Percentiles rank a stretch among this genome's conserved stretches.
Conservation (phyloP, 2,329 filamentous ascomycete genomes). For the Alternaria triticimaculans region DNA sequence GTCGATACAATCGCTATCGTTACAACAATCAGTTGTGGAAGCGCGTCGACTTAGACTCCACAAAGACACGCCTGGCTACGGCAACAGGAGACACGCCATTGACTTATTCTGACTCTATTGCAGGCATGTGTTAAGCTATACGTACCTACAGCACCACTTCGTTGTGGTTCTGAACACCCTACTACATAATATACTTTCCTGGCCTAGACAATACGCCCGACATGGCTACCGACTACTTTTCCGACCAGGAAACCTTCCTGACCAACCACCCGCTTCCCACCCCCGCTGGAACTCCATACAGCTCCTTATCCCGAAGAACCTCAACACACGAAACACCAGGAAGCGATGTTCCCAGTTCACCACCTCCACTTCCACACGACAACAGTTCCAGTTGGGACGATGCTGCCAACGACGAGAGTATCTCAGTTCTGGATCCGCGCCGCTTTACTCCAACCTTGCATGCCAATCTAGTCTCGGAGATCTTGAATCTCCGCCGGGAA, state of each 20-base stretch:
- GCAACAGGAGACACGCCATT: not conserved
- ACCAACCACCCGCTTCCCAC: conserved; percentile 66
- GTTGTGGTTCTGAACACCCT: conserved; percentile 32
- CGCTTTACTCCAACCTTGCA: conserved; percentile 95
- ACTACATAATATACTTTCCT: not conserved
- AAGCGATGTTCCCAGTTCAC: conserved; percentile 71
- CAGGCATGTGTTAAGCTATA: conserved; percentile 39
- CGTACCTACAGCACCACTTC: conserved; percentile 32
- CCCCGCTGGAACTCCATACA: conserved; percentile 74
- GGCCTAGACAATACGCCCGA: not conserved
- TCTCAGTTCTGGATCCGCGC: conserved; percentile 82
- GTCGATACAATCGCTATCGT: not conserved
- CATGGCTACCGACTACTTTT: conserved; percentile 56
- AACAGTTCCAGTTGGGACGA: conserved; percentile 59
- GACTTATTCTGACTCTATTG: conserved; percentile 12
- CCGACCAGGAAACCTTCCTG: conserved; percentile 52
- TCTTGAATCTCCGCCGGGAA: conserved; percentile 83
- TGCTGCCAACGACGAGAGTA: conserved; percentile 66
- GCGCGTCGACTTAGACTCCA: not conserved
- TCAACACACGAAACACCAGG: conserved; percentile 65
- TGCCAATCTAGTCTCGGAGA: conserved; percentile 93
- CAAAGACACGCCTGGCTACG: not conserved
- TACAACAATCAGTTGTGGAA: not conserved
- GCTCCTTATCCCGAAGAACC: conserved; percentile 66
- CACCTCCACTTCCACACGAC: conserved; percentile 61